phyloP scores from a whole-genome alignment of 2,329 filamentous ascomycete species.

The Alternaria conjuncta region DNA sequence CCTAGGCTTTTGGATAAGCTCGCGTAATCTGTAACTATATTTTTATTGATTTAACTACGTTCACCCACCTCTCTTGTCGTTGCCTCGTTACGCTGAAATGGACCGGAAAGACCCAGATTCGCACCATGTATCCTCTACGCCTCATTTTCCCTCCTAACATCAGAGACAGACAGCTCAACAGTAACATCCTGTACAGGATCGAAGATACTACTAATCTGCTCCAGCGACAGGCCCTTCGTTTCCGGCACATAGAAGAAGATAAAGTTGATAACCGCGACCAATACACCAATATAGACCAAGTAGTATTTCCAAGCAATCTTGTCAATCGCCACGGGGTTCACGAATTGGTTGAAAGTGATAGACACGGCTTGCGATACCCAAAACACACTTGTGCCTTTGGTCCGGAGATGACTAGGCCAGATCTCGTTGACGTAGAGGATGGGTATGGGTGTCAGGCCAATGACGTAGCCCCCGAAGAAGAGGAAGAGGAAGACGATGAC shows the following conservation, averaged over 20 bases:
- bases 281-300: constrained; percentile 27
- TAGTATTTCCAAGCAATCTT: constrained; percentile 33
- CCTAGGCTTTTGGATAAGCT: too few relatives aligned
- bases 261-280: constrained; percentile 16
- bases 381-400: constrained; percentile 23
- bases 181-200: constrained; percentile 6
- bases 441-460: constrained; percentile 46
- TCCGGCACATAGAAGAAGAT: constrained; percentile 23
- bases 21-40: too few relatives aligned
- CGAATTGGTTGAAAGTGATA: constrained; percentile 23
- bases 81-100: too few relatives aligned
- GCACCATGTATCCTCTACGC: background rate
- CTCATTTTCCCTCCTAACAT: background rate
- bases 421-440: constrained; percentile 47
- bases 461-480: constrained; percentile 28
- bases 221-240: constrained; percentile 23
- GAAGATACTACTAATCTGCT: constrained; percentile 21
- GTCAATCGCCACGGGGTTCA: constrained; percentile 29
- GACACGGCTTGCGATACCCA: constrained; percentile 24
- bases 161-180: background rate
- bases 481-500: constrained; percentile 27
- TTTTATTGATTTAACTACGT: too few relatives aligned
- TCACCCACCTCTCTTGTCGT: too few relatives aligned
- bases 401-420: constrained; percentile 39
- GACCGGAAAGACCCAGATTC: too few relatives aligned